Evolutionary conservation across 1,284 basidiomycete species (phyloP).

Genomic region (Fomitopsis betulina): DNA sequence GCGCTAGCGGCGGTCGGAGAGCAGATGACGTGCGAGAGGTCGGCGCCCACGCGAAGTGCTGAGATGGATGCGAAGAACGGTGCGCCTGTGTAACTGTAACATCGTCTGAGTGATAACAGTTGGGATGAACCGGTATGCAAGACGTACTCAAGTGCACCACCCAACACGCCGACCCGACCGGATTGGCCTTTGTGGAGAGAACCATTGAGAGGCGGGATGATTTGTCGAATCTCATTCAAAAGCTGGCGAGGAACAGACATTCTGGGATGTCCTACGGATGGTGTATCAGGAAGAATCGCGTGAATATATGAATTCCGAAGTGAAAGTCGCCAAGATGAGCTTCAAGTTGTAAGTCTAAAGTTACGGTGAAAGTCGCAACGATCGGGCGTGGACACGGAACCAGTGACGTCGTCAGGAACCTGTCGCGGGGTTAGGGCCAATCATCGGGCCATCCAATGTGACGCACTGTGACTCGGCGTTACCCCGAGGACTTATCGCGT

Average conservation of each 20-base stretch:
- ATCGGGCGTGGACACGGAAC: not conserved
- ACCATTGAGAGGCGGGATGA: constrained; percentile 83
- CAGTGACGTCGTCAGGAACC: not conserved
- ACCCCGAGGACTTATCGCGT: too few species aligned
- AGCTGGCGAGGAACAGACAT: constrained; percentile 61
- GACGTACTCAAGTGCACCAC: constrained; percentile 84
- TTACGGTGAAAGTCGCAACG: not conserved
- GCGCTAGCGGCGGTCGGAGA: constrained; percentile 84
- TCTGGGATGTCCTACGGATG: not conserved
- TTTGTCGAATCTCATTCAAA: constrained; percentile 65
- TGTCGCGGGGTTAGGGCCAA: not conserved
- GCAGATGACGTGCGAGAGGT: constrained; percentile 96
- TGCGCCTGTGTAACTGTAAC: constrained; percentile 80
- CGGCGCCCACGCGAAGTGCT: constrained; percentile 83
- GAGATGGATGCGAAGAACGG: constrained; percentile 93
- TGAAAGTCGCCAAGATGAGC: not conserved
- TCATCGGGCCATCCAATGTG: too few species aligned
- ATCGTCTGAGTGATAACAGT: not conserved
- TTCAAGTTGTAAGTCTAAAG: too few species aligned
- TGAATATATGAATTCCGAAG: not conserved
- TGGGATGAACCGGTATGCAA: not conserved
- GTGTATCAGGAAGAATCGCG: too few species aligned
- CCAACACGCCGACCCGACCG: constrained; percentile 91
- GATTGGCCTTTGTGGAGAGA: constrained; percentile 95
- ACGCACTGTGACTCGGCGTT: too few species aligned